A percentile compares a stretch with the other conserved stretches of the same genome.
These are phyloP conservation scores for Calonectria naviculata DNA, from an alignment of 2,329 filamentous ascomycete genomes.

Conservation along the genomic window DNA sequence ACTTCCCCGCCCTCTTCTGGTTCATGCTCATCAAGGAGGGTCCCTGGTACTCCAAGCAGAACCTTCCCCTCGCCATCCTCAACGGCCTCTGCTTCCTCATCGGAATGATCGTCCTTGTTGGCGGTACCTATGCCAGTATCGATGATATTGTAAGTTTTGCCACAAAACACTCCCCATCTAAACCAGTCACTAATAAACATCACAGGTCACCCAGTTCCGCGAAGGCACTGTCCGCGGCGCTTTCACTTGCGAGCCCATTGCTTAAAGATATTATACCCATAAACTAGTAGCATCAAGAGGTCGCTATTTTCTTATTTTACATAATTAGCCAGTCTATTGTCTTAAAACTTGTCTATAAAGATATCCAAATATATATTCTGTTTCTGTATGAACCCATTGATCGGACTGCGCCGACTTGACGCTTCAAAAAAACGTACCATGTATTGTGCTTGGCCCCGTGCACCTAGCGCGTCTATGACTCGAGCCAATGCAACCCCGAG, in stretches of 20 bases:
- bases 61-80: neutral
- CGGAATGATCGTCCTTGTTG: conserved; percentile 21
- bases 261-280: conserved; percentile 26
- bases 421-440: neutral
- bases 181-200: conserved; percentile 23
- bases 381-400: conserved; percentile 6
- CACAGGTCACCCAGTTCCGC: conserved; percentile 38
- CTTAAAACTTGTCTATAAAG: neutral
- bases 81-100: conserved; percentile 14
- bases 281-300: neutral
- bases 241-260: conserved; percentile 44
- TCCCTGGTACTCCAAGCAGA: conserved; percentile 19
- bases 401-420: neutral
- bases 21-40: conserved; percentile 47
- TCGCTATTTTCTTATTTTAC: neutral
- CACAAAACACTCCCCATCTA: neutral
- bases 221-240: conserved; percentile 40
- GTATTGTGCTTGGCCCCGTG: neutral
- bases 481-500: neutral
- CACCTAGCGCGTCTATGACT: neutral
- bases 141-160: conserved; percentile 17
- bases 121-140: conserved; percentile 22
- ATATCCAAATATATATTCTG: neutral
- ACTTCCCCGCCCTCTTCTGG: conserved; percentile 51
- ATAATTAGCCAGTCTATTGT: conserved; percentile 4